Evolutionary conservation across 1,139 yeast genomes (phyloP).

Genomic region (Scheffersomyces parashehatae): DNA sequence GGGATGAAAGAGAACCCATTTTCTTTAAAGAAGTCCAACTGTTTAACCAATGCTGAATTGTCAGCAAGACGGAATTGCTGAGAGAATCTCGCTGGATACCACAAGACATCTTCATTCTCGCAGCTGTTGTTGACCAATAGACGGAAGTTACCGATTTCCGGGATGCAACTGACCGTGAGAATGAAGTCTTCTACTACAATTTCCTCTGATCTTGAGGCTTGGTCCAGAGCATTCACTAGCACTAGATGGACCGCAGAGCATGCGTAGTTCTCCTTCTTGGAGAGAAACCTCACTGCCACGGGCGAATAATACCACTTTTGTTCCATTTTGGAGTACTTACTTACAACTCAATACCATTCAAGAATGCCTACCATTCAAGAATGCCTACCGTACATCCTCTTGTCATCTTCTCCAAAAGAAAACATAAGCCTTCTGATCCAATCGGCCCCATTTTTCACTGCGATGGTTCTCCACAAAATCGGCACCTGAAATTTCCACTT

Average conservation of each 20-base stretch:
- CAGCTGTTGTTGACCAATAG: conserved; percentile 19
- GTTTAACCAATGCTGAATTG: conserved; percentile 1
- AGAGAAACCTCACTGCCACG: conserved; percentile 26
- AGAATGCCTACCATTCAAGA: too few relatives aligned
- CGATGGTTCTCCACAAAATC: too few relatives aligned
- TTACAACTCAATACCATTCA: too few relatives aligned
- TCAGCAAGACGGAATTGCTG: conserved; percentile 5
- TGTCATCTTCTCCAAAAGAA: too few relatives aligned
- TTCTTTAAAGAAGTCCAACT: conserved; percentile 17
- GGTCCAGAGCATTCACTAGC: conserved; percentile 1
- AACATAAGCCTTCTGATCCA: too few relatives aligned
- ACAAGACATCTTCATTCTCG: conserved; percentile 12
- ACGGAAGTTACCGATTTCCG: conserved; percentile 13
- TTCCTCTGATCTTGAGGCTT: conserved; percentile 10
- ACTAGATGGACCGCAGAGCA: conserved; percentile 29
- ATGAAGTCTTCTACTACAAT: conserved; percentile 16
- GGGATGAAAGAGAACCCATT: conserved; percentile 34
- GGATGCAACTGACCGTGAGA: conserved; percentile 20
- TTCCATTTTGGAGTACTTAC: too few relatives aligned
- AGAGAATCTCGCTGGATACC: conserved; percentile 19
- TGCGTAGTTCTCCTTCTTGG: conserved; percentile 19
- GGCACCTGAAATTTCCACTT: too few relatives aligned
- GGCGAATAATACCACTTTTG: conserved; percentile 25
- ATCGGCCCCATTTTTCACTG: too few relatives aligned
- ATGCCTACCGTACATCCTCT: too few relatives aligned